Percentiles rank a stretch among this genome's conserved stretches.
Evolutionary conservation across 176 grass and related monocot genomes (phyloP).

Genomic region (barley (Hordeum vulgare)): MorexV3_pseudomolecules_assembly NC_058519.1:81222377-81222876

Average conservation of each 20-base stretch:
- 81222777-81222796: slow-evolving; percentile 33
- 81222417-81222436: background rate
- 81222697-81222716: slow-evolving; percentile 32
- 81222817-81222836: slow-evolving; percentile 68
- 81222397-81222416: background rate
- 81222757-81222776: background rate
- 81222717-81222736: slow-evolving; percentile 18
- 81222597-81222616: slow-evolving; percentile 35
- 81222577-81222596: slow-evolving; percentile 15
- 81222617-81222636: slow-evolving; percentile 24
- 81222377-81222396: background rate
- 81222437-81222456: background rate
- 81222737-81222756: background rate
- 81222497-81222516: background rate
- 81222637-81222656: slow-evolving; percentile 48
- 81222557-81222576: background rate
- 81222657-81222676: slow-evolving; percentile 18
- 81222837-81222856: slow-evolving; percentile 72
- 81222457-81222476: background rate
- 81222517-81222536: background rate
- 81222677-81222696: background rate
- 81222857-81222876: slow-evolving; percentile 83
- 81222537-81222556: background rate
- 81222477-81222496: background rate
- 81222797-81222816: slow-evolving; percentile 70